These are phyloP conservation scores for Heliosperma pusillum DNA, from an alignment of 148 eudicot species.

Conservation along the genomic window DNA sequence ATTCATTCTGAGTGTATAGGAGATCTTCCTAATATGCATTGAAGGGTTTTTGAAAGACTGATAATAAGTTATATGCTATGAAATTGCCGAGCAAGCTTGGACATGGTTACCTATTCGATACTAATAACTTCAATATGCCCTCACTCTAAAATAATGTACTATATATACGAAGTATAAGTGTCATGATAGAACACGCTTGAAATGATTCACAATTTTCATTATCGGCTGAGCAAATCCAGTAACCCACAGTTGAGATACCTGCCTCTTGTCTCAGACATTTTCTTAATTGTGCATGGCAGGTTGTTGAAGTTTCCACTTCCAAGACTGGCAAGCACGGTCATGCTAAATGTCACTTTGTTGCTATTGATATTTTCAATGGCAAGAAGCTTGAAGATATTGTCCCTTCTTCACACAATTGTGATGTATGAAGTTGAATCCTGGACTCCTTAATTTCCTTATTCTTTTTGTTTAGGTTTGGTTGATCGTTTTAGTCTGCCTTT, in stretches of 20 bases:
- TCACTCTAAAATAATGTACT: not conserved
- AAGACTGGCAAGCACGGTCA: conserved; percentile 92
- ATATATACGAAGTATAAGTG: too few relatives aligned
- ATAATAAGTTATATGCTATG: too few relatives aligned
- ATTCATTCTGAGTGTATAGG: not conserved
- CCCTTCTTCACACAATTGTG: conserved; percentile 79
- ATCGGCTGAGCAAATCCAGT: not conserved
- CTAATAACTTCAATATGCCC: not conserved
- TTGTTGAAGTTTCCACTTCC: conserved; percentile 85
- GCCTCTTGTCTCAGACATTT: not conserved
- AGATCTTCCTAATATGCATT: not conserved
- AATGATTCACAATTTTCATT: too few relatives aligned
- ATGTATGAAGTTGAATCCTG: conserved; percentile 46
- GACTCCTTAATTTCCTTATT: not conserved
- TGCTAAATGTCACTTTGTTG: conserved; percentile 77
- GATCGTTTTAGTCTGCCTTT: not conserved
- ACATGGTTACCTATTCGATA: not conserved
- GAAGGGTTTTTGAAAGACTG: not conserved
- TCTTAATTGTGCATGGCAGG: conserved; percentile 34
- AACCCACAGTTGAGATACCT: not conserved
- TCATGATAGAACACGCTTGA: too few relatives aligned
- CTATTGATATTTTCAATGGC: conserved; percentile 68
- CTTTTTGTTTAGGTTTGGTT: too few relatives aligned
- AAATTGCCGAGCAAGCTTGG: too few relatives aligned
- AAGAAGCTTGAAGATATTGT: conserved; percentile 83